phyloP scores from a whole-genome alignment of 1,139 yeast genomes.

The Candida sanyaensis region DNA sequence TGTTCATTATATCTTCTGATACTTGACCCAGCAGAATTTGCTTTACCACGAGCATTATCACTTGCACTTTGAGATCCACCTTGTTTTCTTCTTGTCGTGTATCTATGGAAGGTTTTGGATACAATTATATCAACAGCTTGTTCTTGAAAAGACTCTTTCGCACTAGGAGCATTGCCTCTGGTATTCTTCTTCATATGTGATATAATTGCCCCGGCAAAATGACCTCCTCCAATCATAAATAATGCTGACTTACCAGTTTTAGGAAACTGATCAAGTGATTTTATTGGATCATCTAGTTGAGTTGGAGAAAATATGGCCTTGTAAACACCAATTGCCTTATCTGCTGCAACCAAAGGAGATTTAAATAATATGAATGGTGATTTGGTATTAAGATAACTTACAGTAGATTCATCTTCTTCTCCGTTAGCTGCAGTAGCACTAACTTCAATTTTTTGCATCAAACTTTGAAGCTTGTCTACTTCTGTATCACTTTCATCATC shows the following conservation, averaged over 20 bases:
- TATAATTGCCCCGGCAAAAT: constrained; percentile 93
- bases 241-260: constrained; percentile 57
- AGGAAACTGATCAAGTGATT: constrained; percentile 39
- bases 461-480: constrained; percentile 28
- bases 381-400: constrained; percentile 60
- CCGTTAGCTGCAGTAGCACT: constrained; percentile 12
- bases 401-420: constrained; percentile 31
- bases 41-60: constrained; percentile 92
- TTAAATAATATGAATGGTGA: constrained; percentile 63
- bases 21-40: constrained; percentile 93
- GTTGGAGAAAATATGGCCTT: constrained; percentile 58
- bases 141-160: constrained; percentile 45
- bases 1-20: constrained; percentile 89
- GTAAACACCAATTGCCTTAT: constrained; percentile 65
- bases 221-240: constrained; percentile 97
- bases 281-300: constrained; percentile 41
- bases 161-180: constrained; percentile 53
- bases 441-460: constrained; percentile 33
- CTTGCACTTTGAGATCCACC: constrained; percentile 96
- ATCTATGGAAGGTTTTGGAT: constrained; percentile 89
- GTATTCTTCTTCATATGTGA: constrained; percentile 64
- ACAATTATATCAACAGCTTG: constrained; percentile 67
- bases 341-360: constrained; percentile 44
- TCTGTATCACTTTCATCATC: constrained; percentile 26
- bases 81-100: constrained; percentile 94